Conservation (phyloP, 306 rosid genomes). For the Quillaja saponaria region DNA sequence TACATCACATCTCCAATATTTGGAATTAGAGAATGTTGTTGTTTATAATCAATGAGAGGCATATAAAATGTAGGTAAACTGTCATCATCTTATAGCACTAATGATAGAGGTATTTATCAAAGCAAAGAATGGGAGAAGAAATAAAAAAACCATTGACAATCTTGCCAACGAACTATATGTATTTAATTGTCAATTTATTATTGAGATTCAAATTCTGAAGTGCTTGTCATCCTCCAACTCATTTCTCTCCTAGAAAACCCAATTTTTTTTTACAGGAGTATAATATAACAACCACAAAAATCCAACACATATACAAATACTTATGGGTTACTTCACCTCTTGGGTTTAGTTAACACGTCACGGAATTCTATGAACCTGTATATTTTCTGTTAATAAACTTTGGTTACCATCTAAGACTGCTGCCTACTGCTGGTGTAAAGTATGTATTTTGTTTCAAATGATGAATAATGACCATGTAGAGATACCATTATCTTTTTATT, state of each 20-base stretch:
- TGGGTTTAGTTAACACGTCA: constrained; percentile 51
- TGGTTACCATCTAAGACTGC: constrained; percentile 14
- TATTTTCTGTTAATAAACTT: constrained; percentile 7
- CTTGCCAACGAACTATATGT: constrained; percentile 53
- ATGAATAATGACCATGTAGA: not conserved
- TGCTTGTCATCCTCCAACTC: no score
- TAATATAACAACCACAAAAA: not conserved
- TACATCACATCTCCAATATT: no score
- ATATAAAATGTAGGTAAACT: constrained; percentile 50
- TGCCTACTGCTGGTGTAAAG: not conserved
- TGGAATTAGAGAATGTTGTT: no score
- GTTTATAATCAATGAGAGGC: no score
- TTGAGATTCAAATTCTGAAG: no score
- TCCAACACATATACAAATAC: constrained; percentile 38
- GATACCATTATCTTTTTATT: constrained; percentile 9
- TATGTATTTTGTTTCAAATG: no score
- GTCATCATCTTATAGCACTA: constrained; percentile 48
- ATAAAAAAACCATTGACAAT: constrained; percentile 32
- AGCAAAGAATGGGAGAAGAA: constrained; percentile 40
- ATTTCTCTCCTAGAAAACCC: no score
- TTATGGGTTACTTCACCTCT: constrained; percentile 56
- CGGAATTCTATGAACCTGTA: constrained; percentile 18
- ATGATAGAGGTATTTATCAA: constrained; percentile 38
- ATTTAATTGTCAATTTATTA: no score
- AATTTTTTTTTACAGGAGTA: constrained; percentile 26